Evolutionary conservation across 2,329 filamentous ascomycete genomes (phyloP), one percentile per base, ranked within the genome.

Genomic region (Decorospora gaudefroyi): DNA sequence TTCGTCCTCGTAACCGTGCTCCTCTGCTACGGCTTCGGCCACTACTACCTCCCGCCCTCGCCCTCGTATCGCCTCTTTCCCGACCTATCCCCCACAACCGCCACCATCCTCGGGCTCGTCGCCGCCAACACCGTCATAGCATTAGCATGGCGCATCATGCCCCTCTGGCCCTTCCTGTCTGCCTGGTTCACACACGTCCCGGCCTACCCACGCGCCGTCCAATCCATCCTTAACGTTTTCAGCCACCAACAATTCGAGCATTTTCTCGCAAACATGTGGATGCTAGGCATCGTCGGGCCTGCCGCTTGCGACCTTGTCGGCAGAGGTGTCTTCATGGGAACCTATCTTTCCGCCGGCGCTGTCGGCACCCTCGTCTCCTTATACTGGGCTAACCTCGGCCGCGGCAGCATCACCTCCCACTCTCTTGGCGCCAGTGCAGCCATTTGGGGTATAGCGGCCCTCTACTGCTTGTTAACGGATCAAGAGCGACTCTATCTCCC

Each of bases 161-260:
- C 82, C 1, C 58, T 83, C 19, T 92, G 86, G 84, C 69, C 72
- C 9, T 37, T 82, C 11, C 70, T 90, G 55, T 91, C 89, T 70
- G 80, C 76, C 51, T 86, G 86, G 72, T 66, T 69, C 52, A 66
- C 64, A 58, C 62, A 68, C 40, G 55, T 63, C 6, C 67, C 65
- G 8, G 66, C 82, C 5, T 83, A 83, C 37, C 86, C 87, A 6
- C 78, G 78, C 50, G 78, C 86, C 3, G 45, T 82, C 13, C 78
- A 80, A 51, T 68, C 88, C 49, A 60, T 92, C 18, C 81, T 82
- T 22, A 81, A 82, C 54, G 73, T 81, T 35, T 88, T 90, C 72
- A 87, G 84, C 13, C 88, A 93, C 72, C 80, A 86, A 40, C 72
- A 69, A 3, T 53, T 83, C 12, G 60, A 68, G 32, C 88, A 93